Evolutionary conservation across 2,329 filamentous ascomycete species (phyloP), one percentile per base, ranked within the genome.

Genomic region (Thielaviopsis ethacetica): DNA sequence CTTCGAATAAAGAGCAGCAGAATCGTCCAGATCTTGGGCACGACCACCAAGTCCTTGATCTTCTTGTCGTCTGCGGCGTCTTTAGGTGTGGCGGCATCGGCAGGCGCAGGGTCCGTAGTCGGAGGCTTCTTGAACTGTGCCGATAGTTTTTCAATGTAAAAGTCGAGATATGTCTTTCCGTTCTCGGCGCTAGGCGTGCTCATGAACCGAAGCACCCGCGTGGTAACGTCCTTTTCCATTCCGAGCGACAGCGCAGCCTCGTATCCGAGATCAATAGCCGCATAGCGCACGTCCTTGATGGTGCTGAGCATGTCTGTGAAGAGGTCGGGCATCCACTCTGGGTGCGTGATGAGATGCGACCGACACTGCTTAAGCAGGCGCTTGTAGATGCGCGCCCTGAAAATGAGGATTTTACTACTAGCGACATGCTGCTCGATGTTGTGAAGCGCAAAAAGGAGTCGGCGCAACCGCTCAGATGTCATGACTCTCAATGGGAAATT

Each of bases 21-120:
- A 41, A 89, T 80, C 61, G 86, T 86, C 91, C 91, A 97, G 22
- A 97, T 88, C 63, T 90, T 86, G 5, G 93, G 91, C 0, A 95
- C 90, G 47, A 81, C 76, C 0, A 76, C 69, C 24, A 62, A 60
- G 9, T 63, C 62, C 53, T 62, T 58, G 21, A 61, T 52, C 41
- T 56, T 59, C 19, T 30, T 51, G n/a, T 53, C 54, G n/a, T 55
- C 53, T 12, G 41, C 30, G 19, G n/a, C 15, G 21, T 19, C 12
- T 7, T 50, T n/a, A 6, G 47, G 47, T 30, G 53, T 27, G 15
- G 27, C 30, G 12, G 26, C 19, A 7, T 41, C 41, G 17, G 38
- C n/a, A 9, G 41, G 26, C 13, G 38, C n/a, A 9, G 41, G 26
- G 13, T 56, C 53, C 1, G 44, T 34, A 5, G 10, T 54, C 15